Percentiles rank a stretch among this genome's conserved stretches.
These are phyloP conservation scores for Groenewaldozyma sp. DNA, from an alignment of 1,139 yeast species.

Conservation along the genomic window DNA sequence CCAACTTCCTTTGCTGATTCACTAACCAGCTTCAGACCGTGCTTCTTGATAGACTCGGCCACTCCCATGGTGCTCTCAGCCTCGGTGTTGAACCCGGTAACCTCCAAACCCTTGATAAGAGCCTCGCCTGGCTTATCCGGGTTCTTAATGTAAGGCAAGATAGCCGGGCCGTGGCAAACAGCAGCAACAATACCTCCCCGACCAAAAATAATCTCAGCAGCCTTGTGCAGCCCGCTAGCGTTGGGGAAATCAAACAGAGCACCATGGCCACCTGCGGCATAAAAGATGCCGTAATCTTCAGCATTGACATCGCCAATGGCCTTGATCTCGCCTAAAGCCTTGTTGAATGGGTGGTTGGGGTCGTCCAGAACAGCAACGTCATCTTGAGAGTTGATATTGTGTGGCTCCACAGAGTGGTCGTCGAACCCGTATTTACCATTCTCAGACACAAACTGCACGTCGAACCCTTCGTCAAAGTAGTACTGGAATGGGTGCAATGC, in stretches of 20 bases:
- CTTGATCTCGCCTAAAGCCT: conserved; percentile 25
- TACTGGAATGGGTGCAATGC: conserved; percentile 48
- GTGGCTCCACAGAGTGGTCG: conserved; percentile 39
- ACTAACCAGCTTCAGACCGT: conserved; percentile 26
- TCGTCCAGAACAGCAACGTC: conserved; percentile 36
- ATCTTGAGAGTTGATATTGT: conserved; percentile 37
- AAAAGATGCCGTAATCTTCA: conserved; percentile 43
- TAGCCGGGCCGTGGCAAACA: conserved; percentile 62
- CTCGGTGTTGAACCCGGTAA: conserved; percentile 52
- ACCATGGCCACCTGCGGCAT: conserved; percentile 60
- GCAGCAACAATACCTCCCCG: conserved; percentile 50
- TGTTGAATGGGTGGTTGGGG: conserved; percentile 33
- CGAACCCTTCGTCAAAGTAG: conserved; percentile 39
- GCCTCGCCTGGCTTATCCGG: conserved; percentile 35
- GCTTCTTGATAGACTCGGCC: conserved; percentile 29
- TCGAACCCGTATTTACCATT: conserved; percentile 47
- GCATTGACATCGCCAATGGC: conserved; percentile 25
- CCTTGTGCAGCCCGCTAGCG: conserved; percentile 38
- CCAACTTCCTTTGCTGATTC: conserved; percentile 35
- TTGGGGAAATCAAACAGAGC: conserved; percentile 49
- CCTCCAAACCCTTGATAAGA: conserved; percentile 42
- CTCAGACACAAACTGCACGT: conserved; percentile 49
- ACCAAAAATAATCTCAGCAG: conserved; percentile 40
- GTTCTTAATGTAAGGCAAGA: conserved; percentile 40
- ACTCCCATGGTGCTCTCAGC: conserved; percentile 43